Base-by-base conservation (phyloP, 2,329 filamentous ascomycete species). In the Aureobasidium pullulans region DNA sequence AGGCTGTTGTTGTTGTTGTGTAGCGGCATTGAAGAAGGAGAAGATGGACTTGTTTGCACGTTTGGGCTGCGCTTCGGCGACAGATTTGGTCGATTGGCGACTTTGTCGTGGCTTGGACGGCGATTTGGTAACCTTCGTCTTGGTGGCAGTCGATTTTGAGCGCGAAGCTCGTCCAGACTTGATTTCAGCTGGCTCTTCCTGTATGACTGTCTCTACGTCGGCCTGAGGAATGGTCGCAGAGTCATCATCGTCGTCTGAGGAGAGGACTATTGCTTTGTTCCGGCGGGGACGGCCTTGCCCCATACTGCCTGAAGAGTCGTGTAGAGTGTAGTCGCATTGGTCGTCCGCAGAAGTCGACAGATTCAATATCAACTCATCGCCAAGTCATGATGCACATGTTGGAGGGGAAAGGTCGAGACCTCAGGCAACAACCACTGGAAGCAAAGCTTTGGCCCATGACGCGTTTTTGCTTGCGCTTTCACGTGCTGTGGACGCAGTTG, bases 11-110 rank as follows among this genome's bases (percentile, higher is more conserved):
- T 75, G 74, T 34, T 71, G 63, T 58, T 74, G 75, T n/a, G 75
- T 72, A 7, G 71, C 70, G 53, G 70, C 70, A 66, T 73, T 76
- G 69, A 80, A 79, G 69, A 79, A 80, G 15, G 77, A 79, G 37
- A 73, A 76, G 52, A 79, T 77, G 9, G 76, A 71, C 64, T 75
- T 77, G 29, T 70, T 69, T 39, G 71, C 62, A 39, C 71, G 68
- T 62, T 71, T 69, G 16, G 71, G 64, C 59, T 75, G 73, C n/a
- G 67, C 40, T 11, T 44, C 19, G 29, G 40, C 6, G 19, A 8
- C 68, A 16, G 67, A 66, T 50, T 69, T 71, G 36, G 69, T 62
- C 67, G 61, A 69, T 23, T 43, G 42, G 43, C 54, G 42, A 16
- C 4, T 37, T 34, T 19, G 43, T 28, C 54, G 42, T 32, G 32